Evolutionary conservation across 2,329 filamentous ascomycete species (phyloP).

Genomic region (Orbilia blumenaviensis): DNA sequence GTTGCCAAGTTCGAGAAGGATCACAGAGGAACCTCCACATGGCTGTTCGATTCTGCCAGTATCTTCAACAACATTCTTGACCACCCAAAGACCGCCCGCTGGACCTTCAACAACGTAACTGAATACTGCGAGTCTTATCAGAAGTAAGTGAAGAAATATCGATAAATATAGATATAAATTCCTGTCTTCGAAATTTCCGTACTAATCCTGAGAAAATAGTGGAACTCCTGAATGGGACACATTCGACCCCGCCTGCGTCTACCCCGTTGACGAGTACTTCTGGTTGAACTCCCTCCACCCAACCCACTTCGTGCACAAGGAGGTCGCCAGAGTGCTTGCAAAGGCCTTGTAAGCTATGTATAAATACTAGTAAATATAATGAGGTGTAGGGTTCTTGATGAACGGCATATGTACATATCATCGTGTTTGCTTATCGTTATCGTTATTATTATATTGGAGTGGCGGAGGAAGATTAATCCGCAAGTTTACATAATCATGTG

Average conservation of each 20-base stretch:
- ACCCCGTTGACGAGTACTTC: constrained; percentile 71
- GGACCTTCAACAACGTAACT: constrained; percentile 67
- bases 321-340: constrained; percentile 66
- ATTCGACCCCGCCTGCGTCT: constrained; percentile 64
- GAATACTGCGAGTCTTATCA: constrained; percentile 67
- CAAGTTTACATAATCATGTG: background rate
- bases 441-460: too few species aligned
- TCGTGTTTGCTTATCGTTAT: too few species aligned
- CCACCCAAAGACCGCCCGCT: constrained; percentile 63
- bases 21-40: constrained; percentile 41
- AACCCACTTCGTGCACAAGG: constrained; percentile 71
- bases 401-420: background rate
- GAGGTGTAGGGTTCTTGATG: too few species aligned
- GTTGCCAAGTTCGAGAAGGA: constrained; percentile 63
- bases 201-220: constrained; percentile 58
- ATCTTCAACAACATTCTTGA: constrained; percentile 68
- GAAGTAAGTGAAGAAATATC: constrained; percentile 63
- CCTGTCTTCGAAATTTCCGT: background rate
- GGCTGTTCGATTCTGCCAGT: constrained; percentile 65
- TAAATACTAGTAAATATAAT: background rate
- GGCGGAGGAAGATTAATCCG: background rate
- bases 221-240: constrained; percentile 64
- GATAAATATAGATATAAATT: background rate
- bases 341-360: constrained; percentile 60
- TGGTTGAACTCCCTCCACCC: constrained; percentile 73